A percentile compares a stretch with the other conserved stretches of the same genome.
These are phyloP conservation scores for Suillus plorans DNA, from an alignment of 768 basidiomycete species.

Conservation along the genomic window DNA sequence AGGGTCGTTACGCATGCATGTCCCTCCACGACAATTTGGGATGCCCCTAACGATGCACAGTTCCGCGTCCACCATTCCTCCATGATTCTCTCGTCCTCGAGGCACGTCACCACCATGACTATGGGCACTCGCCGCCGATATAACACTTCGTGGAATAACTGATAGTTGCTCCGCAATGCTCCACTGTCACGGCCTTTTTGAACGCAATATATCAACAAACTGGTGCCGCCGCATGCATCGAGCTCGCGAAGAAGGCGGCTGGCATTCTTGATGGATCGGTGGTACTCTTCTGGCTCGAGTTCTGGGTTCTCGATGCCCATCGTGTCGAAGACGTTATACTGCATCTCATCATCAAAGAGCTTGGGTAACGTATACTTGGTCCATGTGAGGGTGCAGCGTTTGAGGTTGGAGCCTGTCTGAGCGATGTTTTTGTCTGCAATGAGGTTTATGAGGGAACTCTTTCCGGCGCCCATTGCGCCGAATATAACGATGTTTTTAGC, in stretches of 20 bases:
- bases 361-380: conserved; percentile 22
- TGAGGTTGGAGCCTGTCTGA: conserved; percentile 29
- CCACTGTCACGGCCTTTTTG: conserved; percentile 33
- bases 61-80: conserved; percentile 38
- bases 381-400: conserved; percentile 34
- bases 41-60: conserved; percentile 20
- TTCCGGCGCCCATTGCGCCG: conserved; percentile 35
- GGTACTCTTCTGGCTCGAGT: conserved; percentile 27
- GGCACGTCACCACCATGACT: conserved; percentile 38
- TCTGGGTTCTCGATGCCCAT: conserved; percentile 31
- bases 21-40: conserved; percentile 29
- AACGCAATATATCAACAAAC: conserved; percentile 39
- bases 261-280: conserved; percentile 30
- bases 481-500: conserved; percentile 30
- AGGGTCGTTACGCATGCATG: conserved; percentile 44
- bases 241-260: conserved; percentile 25
- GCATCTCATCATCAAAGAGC: neutral
- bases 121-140: conserved; percentile 40
- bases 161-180: conserved; percentile 36
- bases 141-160: conserved; percentile 38
- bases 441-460: conserved; percentile 48
- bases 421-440: conserved; percentile 30
- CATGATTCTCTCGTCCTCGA: conserved; percentile 37
- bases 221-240: conserved; percentile 25
- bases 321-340: conserved; percentile 29